Base-by-base conservation (phyloP, 495 filamentous ascomycete species). In the Opeltia flavorubescens region DNA sequence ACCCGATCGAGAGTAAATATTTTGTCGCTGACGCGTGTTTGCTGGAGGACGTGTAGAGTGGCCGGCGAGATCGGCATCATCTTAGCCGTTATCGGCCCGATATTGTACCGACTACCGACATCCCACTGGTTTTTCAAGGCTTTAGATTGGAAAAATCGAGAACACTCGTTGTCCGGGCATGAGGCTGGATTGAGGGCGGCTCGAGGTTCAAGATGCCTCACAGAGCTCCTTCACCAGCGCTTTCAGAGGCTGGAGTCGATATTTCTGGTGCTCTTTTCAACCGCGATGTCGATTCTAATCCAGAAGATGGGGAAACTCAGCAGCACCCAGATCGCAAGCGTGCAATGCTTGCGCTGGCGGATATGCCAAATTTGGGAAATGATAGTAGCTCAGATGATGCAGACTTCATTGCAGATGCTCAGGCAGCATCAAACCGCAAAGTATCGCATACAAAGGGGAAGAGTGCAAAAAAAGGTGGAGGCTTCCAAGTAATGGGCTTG, bases 401-500 rank as follows among this genome's bases (percentile, higher is more conserved):
- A 48, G 81, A 76, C 3, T 95, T 94, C 58, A 96, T 99, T 61
- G 87, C 88, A 15, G 77, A 78, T 24, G 72, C 77, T 49, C 89
- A 91, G 59, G 78, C 84, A 0, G 84, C 84, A 25, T 82, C 83
- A 3, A 94, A 95, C 62, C 71, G 93, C 35, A 96, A 95, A 57
- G 62, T 71, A 0, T 69, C 80, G 12, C 89, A 85, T 55, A 47
- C 93, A 2, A 94, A 94, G 56, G 82, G 86, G 33, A 83, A 83
- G 51, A 80, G 78, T 5, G 82, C 83, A 12, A 95, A 96, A 72
- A 94, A 91, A 58, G 85, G 86, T 35, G 89, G 89, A 57, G 91
- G 89, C 34, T 99, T 95, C 60, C 91, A 98, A 63, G 81, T 83
- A 33, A 95, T 98, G 89, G 93, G 86, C 70, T 69, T 99, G 29